Percentiles rank a stretch among this genome's conserved stretches.
Evolutionary conservation across 495 filamentous ascomycete species (phyloP).

Genomic region (Penicillium crystallinum): DNA sequence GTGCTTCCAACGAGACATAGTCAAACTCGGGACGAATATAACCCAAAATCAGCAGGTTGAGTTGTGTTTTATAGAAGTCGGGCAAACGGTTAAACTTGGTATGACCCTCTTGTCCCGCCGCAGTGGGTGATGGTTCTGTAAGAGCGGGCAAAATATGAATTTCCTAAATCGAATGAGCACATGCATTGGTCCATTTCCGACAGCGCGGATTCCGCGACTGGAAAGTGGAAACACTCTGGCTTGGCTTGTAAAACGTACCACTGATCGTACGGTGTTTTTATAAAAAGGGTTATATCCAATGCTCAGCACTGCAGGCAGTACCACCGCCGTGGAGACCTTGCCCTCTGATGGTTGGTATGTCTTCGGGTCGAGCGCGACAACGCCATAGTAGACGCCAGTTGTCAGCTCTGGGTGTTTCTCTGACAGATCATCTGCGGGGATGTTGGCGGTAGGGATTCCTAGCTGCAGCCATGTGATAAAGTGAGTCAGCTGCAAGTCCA

Average conservation of each 20-base stretch:
- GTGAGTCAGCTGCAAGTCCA: not conserved
- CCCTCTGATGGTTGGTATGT: slow-evolving; percentile 8
- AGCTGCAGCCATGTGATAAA: slow-evolving; percentile 45
- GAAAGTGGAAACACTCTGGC: too few relatives aligned
- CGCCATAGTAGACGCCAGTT: slow-evolving; percentile 90
- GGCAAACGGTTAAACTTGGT: slow-evolving; percentile 40
- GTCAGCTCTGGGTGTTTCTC: slow-evolving; percentile 61
- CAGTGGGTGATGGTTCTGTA: slow-evolving; percentile 45
- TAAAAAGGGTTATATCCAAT: slow-evolving; percentile 97
- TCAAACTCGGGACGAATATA: slow-evolving; percentile 87
- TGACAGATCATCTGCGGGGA: slow-evolving; percentile 71
- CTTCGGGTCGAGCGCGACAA: slow-evolving; percentile 57
- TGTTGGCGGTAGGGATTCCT: slow-evolving; percentile 95
- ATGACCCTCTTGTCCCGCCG: slow-evolving; percentile 12
- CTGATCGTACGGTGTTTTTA: slow-evolving; percentile 73
- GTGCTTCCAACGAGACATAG: slow-evolving; percentile 73
- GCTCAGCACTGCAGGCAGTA: slow-evolving; percentile 87
- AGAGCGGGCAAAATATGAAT: slow-evolving; percentile 76
- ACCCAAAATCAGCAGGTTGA: slow-evolving; percentile 76
- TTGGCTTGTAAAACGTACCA: slow-evolving; percentile 37
- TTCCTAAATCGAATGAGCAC: slow-evolving; percentile 44
- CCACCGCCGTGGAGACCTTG: slow-evolving; percentile 25
- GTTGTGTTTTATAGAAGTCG: slow-evolving; percentile 79
- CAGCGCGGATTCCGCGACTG: not conserved
- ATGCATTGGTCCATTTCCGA: not conserved